Percentiles rank a stretch among this genome's conserved stretches.
phyloP scores from a whole-genome alignment of 768 basidiomycete genomes.

The Tricholoma sp. region DNA sequence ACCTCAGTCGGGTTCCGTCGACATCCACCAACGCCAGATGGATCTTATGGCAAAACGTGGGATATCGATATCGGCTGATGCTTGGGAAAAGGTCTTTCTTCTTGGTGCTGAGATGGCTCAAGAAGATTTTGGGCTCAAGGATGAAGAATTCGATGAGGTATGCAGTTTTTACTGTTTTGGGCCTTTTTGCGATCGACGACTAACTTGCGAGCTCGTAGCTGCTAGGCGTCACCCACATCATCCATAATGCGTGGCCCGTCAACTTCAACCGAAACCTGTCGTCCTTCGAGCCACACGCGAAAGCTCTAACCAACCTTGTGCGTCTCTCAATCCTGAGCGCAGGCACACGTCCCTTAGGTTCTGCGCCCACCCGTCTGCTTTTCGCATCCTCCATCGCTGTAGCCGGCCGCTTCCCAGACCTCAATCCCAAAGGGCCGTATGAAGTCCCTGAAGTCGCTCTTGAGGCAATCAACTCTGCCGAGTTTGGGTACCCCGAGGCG shows the following conservation, averaged over 20 bases:
- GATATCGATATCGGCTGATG: conserved; percentile 14
- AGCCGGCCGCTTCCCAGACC: conserved; percentile 25
- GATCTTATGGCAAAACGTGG: conserved; percentile 27
- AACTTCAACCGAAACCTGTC: conserved; percentile 37
- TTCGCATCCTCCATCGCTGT: conserved; percentile 35
- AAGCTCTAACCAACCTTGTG: conserved; percentile 28
- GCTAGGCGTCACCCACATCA: conserved; percentile 24
- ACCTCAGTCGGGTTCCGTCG: conserved; percentile 9
- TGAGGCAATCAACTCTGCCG: conserved; percentile 19
- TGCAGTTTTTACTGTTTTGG: conserved; percentile 3
- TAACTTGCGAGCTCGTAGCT: conserved; percentile 14
- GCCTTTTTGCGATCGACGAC: not conserved
- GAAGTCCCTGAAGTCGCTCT: conserved; percentile 29
- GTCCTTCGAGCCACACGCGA: conserved; percentile 39
- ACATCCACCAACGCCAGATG: conserved; percentile 21
- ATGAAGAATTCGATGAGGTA: conserved; percentile 22
- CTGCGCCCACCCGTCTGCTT: conserved; percentile 23
- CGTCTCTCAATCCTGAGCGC: conserved; percentile 20
- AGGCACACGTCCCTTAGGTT: conserved; percentile 9
- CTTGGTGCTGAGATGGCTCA: conserved; percentile 23
- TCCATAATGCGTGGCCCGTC: conserved; percentile 39
- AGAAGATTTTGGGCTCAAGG: conserved; percentile 21
- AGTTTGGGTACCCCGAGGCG: conserved; percentile 30
- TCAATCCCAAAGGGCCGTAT: conserved; percentile 20
- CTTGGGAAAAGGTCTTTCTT: conserved; percentile 27